Evolutionary conservation across 768 basidiomycete genomes (phyloP), one percentile per base, ranked within the genome.

Genomic region (Udeniomyces megalosporus): DNA sequence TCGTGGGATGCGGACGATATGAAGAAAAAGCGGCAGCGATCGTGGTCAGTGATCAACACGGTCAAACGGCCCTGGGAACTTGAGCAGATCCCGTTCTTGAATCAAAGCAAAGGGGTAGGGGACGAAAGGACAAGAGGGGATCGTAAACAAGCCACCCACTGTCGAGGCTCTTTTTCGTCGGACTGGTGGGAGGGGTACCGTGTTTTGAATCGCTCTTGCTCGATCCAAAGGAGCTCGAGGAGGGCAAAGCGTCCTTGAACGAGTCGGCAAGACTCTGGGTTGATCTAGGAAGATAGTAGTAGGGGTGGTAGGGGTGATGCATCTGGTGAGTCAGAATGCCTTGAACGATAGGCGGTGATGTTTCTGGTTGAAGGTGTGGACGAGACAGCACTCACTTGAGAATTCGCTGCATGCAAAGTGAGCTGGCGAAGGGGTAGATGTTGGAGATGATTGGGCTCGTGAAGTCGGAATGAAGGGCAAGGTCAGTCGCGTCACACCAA

Each of bases 21-120:
- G 8, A 42, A 17, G 17, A 42, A 8, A 42, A 42, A 42, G 8
- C 38, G 38, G 38, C 10, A 8, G 38, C 38, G 38, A 58, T 51
- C 32, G 38, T 17, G 34, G 22, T 64, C 58, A 57, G 34, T n/a
- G n/a, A n/a, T n/a, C n/a, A n/a, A n/a, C n/a, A n/a, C n/a, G n/a
- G n/a, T n/a, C n/a, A n/a, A n/a, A n/a, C n/a, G n/a, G 28, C 15
- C 66, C 61, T 28, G 67, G 55, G 49, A 59, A 58, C n/a, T n/a
- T n/a, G n/a, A n/a, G n/a, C n/a, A n/a, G n/a, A n/a, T n/a, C n/a
- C n/a, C n/a, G n/a, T n/a, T n/a, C n/a, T n/a, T n/a, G 38, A 46
- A 61, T 44, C 49, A 50, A 44, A 44, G 48, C 34, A 50, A 50
- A 66, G 34, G 38, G 38, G 38, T 8, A 42, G 38, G 38, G 38